Base-by-base conservation (phyloP, 306 rosid genomes). In the Hippophae gyantsensis region DNA sequence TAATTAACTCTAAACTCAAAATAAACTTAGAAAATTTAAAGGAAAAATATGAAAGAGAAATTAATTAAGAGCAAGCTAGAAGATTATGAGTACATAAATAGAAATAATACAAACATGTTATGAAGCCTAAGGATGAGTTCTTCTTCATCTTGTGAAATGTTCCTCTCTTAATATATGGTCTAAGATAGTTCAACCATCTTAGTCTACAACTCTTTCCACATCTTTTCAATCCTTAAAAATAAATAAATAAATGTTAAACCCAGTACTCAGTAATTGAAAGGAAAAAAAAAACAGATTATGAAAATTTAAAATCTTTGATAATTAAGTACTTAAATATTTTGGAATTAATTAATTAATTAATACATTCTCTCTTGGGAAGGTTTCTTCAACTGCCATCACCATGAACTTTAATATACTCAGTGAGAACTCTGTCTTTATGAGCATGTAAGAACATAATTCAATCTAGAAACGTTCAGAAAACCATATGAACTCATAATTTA, bases 301-400 rank as follows among this genome's bases (percentile, higher is more conserved):
- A 6, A 41, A 41, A 42, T 12, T 6, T 6, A 3, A 1, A 7
- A 1, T 25, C 13, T 46, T 3, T 9, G 5, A 10, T 46, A 10
- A 46, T n/a, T 46, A 46, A 46, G 50, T 13, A 9, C 10, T 3
- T n/a, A n/a, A n/a, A n/a, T n/a, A n/a, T n/a, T n/a, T n/a, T n/a
- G n/a, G n/a, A n/a, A n/a, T n/a, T n/a, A n/a, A n/a, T n/a, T n/a
- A n/a, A n/a, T n/a, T n/a, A n/a, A n/a, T n/a, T n/a, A n/a, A n/a
- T n/a, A 73, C 82, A 79, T 65, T 79, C 79, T 73, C 76, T 73
- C 27, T 69, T 65, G 54, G 82, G 82, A 65, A 78, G 79, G 55
- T 66, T 69, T 62, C 82, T 73, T 79, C 82, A 78, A 57, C 69
- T 73, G n/a, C 82, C 82, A 62, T 78, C 82, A 48, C 82, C 82